Evolutionary conservation across 306 rosid species (phyloP), one percentile per base, ranked within the genome.

Genomic region (Ochetophila trinervis): DNA sequence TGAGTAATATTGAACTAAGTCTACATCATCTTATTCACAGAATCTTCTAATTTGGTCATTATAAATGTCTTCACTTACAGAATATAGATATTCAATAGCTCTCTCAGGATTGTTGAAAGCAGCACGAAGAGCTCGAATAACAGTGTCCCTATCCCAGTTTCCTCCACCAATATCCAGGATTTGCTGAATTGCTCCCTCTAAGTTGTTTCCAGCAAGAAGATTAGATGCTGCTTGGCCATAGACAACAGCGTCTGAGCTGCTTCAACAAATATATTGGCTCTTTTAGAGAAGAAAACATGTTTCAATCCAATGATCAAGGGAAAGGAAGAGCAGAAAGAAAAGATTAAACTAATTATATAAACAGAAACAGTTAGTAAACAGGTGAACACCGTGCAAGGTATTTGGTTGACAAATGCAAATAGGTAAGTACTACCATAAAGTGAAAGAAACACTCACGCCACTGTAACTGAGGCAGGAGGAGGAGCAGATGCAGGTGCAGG

Each of bases 81-180:
- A 62, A 83, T 91, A 91, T 34, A 91, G 80, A 80, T 89, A 91
- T 73, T 91, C 98, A 73, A 91, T 84, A 53, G 96, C 96, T 76
- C 98, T 89, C 77, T 83, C 98, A 17, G 98, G 98, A 80, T 92
- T 92, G 78, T 92, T 92, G 75, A 35, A 92, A 44, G 98, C 96
- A 80, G 98, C 92, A 21, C 96, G 92, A 60, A 92, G 90, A 64
- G 98, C 96, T 47, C 91, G 89, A 34, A 83, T 68, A 62, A 92
- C 98, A 65, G 89, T 89, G 53, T 89, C 98, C 76, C 92, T 87
- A 49, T 92, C 96, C 98, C 98, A 92, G 63, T 80, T 82, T 30
- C 96, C 98, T 35, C 92, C 98, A 52, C 98, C 98, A 83, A 92
- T 80, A 47, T 83, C 95, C 70, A 92, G 83, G 50, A 92, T 89